A percentile compares a stretch with the other conserved stretches of the same genome.
These are phyloP conservation scores for Oryza longistaminata DNA, from an alignment of 176 grass and related monocot species.

Conservation along the genomic window DNA sequence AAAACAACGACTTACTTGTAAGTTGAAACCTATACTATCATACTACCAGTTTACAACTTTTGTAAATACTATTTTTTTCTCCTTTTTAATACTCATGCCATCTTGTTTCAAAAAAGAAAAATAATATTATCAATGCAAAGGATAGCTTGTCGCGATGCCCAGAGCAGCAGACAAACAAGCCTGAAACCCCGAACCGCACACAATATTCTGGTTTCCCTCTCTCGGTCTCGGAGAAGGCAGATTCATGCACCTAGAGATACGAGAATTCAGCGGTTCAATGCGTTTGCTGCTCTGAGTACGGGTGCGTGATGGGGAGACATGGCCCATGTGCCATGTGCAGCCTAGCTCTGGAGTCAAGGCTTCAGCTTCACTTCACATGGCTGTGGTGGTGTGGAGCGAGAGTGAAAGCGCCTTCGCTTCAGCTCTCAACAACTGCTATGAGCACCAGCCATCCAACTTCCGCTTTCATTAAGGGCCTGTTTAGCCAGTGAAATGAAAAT, in stretches of 20 bases:
- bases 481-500: too few species aligned
- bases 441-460: too few species aligned
- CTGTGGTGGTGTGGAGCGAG: not conserved
- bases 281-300: not conserved
- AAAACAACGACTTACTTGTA: too few species aligned
- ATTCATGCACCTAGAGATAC: slow-evolving; percentile 30
- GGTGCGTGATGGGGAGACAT: not conserved
- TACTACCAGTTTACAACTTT: too few species aligned
- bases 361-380: slow-evolving; percentile 24
- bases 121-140: not conserved
- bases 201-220: not conserved
- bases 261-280: slow-evolving; percentile 5
- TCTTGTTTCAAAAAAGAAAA: too few species aligned
- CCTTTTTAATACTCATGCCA: too few species aligned
- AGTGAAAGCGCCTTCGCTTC: not conserved
- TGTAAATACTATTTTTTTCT: too few species aligned
- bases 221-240: not conserved
- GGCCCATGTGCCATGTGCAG: slow-evolving; percentile 11
- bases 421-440: too few species aligned
- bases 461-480: too few species aligned
- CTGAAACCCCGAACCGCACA: not conserved
- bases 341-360: not conserved
- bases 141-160: not conserved
- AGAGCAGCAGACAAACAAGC: not conserved
- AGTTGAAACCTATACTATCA: too few species aligned